phyloP scores from a whole-genome alignment of 371 early-diverging fungal species.

The Mortierella sp. region DNA sequence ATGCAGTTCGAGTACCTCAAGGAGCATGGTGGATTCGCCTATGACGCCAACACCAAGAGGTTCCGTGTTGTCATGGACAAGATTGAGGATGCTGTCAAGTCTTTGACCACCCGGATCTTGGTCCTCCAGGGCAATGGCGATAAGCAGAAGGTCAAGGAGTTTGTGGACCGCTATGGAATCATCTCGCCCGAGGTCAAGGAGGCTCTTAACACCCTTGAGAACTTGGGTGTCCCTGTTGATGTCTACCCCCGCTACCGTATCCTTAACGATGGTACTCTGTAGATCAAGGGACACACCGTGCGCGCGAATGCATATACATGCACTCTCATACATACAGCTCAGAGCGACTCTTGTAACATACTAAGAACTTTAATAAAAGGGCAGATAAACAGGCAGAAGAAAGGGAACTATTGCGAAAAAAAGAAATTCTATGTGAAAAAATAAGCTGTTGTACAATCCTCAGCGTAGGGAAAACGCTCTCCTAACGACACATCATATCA shows the following conservation, averaged over 20 bases:
- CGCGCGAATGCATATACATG: background rate
- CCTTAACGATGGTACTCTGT: slow-evolving; percentile 54
- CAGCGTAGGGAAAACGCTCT: background rate
- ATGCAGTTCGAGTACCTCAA: slow-evolving; percentile 81
- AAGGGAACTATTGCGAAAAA: background rate
- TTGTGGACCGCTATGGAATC: slow-evolving; percentile 73
- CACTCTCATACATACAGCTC: too few species aligned
- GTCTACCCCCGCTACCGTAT: slow-evolving; percentile 55
- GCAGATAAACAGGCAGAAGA: background rate
- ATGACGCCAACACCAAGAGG: slow-evolving; percentile 59
- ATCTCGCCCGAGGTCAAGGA: slow-evolving; percentile 63
- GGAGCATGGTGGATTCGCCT: slow-evolving; percentile 77
- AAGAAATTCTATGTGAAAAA: background rate
- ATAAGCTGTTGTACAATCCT: background rate
- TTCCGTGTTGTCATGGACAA: slow-evolving; percentile 79
- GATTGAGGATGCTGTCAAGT: slow-evolving; percentile 74
- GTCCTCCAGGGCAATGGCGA: slow-evolving; percentile 86
- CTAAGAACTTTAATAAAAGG: background rate
- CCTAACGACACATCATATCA: slow-evolving; percentile 48
- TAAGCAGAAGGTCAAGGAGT: slow-evolving; percentile 73
- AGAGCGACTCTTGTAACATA: background rate
- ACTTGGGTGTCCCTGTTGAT: slow-evolving; percentile 53
- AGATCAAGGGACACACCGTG: background rate
- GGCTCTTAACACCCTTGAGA: slow-evolving; percentile 70
- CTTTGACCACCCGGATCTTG: slow-evolving; percentile 78